Percentiles rank a stretch among this genome's conserved stretches.
Conservation (phyloP, 768 basidiomycete genomes). For the Leccinum barrowsii region DNA sequence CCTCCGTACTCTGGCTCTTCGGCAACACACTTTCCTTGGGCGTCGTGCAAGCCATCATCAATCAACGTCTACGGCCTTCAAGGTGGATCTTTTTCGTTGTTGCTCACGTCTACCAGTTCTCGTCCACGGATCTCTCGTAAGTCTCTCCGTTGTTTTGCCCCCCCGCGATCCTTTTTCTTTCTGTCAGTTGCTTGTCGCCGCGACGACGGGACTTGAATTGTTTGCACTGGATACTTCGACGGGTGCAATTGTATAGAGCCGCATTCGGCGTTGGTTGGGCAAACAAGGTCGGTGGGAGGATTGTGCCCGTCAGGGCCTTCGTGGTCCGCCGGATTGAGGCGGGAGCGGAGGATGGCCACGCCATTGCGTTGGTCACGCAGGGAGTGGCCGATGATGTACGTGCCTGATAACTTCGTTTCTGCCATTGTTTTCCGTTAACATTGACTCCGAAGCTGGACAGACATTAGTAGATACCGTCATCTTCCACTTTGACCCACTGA, state of each 20-base stretch:
- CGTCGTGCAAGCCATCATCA: too few relatives aligned
- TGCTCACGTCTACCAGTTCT: too few relatives aligned
- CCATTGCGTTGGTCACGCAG: constrained; percentile 62
- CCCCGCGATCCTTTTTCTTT: constrained; percentile 81
- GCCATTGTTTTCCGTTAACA: not conserved
- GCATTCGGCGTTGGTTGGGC: constrained; percentile 73
- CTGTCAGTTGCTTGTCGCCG: constrained; percentile 74
- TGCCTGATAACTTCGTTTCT: constrained; percentile 3
- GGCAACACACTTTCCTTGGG: too few relatives aligned
- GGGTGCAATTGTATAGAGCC: constrained; percentile 78
- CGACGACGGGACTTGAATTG: constrained; percentile 72
- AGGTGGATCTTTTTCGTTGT: too few relatives aligned
- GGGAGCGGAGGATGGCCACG: constrained; percentile 19
- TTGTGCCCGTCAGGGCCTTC: constrained; percentile 62
- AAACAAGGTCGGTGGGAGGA: constrained; percentile 47
- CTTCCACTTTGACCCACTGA: constrained; percentile 74
- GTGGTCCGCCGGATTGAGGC: constrained; percentile 34
- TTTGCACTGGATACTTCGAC: constrained; percentile 80
- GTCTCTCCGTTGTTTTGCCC: too few relatives aligned
- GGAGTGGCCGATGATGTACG: constrained; percentile 60
- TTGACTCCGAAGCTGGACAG: constrained; percentile 33
- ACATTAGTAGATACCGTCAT: constrained; percentile 64
- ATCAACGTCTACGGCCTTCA: too few relatives aligned
- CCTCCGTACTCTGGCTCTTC: too few relatives aligned
- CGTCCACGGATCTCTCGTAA: too few relatives aligned